A percentile compares a stretch with the other conserved stretches of the same genome.
These are phyloP conservation scores for Phytophthora tentaculata DNA, from an alignment of 352 stramenopile genomes.

Conservation along the genomic window DNA sequence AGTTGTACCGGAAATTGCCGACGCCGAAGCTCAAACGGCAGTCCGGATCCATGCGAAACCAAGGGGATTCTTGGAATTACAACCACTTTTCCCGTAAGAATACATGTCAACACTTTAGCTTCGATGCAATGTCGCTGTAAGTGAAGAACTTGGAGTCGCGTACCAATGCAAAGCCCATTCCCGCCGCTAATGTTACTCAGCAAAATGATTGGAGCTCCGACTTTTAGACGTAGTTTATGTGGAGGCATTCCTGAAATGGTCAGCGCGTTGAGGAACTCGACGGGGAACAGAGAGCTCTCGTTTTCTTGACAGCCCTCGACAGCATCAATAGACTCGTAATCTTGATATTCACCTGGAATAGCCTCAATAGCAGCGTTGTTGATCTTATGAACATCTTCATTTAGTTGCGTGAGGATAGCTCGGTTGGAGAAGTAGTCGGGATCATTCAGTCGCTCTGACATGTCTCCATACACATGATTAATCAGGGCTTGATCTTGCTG, in stretches of 20 bases:
- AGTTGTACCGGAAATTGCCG: not conserved
- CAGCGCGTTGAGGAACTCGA: not conserved
- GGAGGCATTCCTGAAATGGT: not conserved
- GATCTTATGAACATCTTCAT: no score
- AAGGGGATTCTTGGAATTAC: no score
- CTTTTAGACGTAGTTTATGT: not conserved
- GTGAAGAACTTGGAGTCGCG: not conserved
- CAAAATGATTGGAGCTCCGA: not conserved
- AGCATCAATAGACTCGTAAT: no score
- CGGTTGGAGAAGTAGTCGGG: not conserved
- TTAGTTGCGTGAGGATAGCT: no score
- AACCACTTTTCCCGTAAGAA: not conserved
- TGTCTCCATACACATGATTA: not conserved
- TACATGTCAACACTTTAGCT: no score
- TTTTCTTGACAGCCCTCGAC: no score
- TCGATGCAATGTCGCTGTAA: not conserved
- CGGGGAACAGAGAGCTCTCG: not conserved
- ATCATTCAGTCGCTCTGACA: not conserved
- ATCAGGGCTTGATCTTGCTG: no score
- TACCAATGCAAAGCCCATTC: not conserved
- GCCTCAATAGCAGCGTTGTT: not conserved
- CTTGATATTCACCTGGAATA: no score
- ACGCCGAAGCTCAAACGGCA: not conserved
- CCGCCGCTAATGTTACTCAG: not conserved
- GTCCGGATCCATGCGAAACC: no score